Evolutionary conservation across 805 yeast species (phyloP), one percentile per base, ranked within the genome.

Genomic region (Zygoascus bituminiphila): DNA sequence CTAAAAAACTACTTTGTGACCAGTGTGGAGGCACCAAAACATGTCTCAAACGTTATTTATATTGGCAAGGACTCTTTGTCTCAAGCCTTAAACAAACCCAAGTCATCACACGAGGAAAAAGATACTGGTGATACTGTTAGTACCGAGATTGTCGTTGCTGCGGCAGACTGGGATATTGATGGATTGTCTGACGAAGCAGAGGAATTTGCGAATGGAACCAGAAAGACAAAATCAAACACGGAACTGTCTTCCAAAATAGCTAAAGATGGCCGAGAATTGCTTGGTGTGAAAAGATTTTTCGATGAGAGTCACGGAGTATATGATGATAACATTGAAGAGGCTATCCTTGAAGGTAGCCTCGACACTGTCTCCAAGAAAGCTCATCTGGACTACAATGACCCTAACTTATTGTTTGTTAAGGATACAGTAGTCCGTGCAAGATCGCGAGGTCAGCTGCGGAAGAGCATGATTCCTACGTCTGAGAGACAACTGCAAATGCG

Each of bases 361-460:
- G 46, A 50, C 23, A 48, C 56, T 4, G 46, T 55, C 14, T 40
- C 42, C 4, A 59, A 55, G 31, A 46, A 53, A 46, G 60, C 64
- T 19, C 73, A 72, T 54, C 65, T 93, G 40, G 95, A 91, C 64
- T 75, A 88, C 82, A 93, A 89, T 61, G 99, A 93, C 64, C 85
- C 93, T 12, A 74, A 81, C 47, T 67, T 93, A 49, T 65, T 91
- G 37, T 82, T 93, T 53, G 76, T 81, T 21, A 76, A 78, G 9
- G 73, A 74, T 48, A 51, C 50, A 29, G 44, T 46, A 17, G 22
- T 45, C 19, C 17, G 22, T n/a, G 21, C 42, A 33, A 22, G 20
- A 19, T 26, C 15, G 7, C 38, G 29, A 3, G 21, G 26, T 8
- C 21, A 42, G n/a, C n/a, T 38, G 7, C n/a, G 14, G 15, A 29